Evolutionary conservation across 805 yeast genomes (phyloP).

Genomic region (Saccharomyces cerevisiae): DNA sequence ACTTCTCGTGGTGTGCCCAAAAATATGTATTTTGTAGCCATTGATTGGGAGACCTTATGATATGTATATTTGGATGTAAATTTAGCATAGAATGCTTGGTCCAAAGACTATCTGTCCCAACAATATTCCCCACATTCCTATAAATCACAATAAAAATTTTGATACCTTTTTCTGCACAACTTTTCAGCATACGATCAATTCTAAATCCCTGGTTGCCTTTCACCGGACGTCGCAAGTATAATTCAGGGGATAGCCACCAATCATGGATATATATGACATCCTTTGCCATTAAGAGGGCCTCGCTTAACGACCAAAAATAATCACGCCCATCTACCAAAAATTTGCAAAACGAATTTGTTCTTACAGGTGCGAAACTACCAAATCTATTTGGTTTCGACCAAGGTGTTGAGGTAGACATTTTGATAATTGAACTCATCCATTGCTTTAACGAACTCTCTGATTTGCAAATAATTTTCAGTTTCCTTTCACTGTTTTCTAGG

Average conservation of each 20-base stretch:
- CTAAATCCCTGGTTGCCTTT: conserved; percentile 93
- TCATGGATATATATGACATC: conserved; percentile 93
- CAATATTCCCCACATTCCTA: conserved; percentile 88
- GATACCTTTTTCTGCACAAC: conserved; percentile 91
- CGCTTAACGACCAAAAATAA: conserved; percentile 90
- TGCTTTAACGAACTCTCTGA: conserved; percentile 54
- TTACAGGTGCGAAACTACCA: conserved; percentile 84
- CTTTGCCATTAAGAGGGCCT: conserved; percentile 86
- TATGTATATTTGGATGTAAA: conserved; percentile 77
- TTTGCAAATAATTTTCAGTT: conserved; percentile 60
- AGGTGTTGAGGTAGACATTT: conserved; percentile 56
- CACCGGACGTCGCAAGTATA: conserved; percentile 88
- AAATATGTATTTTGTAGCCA: conserved; percentile 84
- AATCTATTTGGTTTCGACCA: conserved; percentile 78
- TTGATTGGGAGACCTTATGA: conserved; percentile 92
- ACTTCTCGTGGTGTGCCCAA: conserved; percentile 98
- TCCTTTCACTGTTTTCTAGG: conserved; percentile 70
- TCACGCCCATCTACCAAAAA: conserved; percentile 97
- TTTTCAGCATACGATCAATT: conserved; percentile 74
- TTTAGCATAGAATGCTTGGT: conserved; percentile 88
- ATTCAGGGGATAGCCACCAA: conserved; percentile 97
- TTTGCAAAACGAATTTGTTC: conserved; percentile 80
- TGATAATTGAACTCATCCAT: conserved; percentile 69
- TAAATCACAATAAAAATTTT: conserved; percentile 86
- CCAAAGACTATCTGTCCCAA: conserved; percentile 88